Conservation (phyloP, 2,329 filamentous ascomycete genomes). For the Talaromyces albobiverticillius region DNA sequence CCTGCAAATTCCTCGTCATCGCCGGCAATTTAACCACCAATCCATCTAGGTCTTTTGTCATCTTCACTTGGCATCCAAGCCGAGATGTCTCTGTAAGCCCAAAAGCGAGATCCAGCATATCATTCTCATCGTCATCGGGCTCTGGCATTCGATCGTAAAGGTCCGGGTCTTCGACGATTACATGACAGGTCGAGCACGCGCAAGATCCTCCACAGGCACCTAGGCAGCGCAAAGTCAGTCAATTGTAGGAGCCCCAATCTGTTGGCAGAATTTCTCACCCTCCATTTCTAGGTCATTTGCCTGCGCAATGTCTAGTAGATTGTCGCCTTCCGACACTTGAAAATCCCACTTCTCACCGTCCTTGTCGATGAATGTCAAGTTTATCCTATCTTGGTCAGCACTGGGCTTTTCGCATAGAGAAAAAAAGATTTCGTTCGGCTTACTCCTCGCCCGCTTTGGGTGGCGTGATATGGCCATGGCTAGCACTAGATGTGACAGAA, state of each 20-base stretch:
- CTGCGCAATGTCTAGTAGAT: constrained; percentile 91
- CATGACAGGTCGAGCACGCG: constrained; percentile 89
- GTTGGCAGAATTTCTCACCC: constrained; percentile 47
- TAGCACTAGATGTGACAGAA: constrained; percentile 58
- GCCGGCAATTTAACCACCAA: constrained; percentile 78
- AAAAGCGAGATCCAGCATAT: constrained; percentile 89
- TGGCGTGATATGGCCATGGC: constrained; percentile 76
- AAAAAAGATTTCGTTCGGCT: constrained; percentile 29
- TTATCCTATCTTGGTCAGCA: constrained; percentile 51
- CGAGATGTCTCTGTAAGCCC: constrained; percentile 81
- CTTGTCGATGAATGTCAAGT: constrained; percentile 92
- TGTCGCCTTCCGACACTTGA: constrained; percentile 80
- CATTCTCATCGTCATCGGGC: constrained; percentile 77
- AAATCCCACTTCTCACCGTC: constrained; percentile 73
- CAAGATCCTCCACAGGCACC: constrained; percentile 92
- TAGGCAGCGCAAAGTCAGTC: constrained; percentile 21
- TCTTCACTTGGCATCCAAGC: constrained; percentile 84
- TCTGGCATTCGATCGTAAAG: constrained; percentile 76
- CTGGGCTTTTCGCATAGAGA: too few relatives aligned
- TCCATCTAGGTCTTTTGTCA: constrained; percentile 87
- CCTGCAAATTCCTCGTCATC: constrained; percentile 95
- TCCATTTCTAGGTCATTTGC: constrained; percentile 97
- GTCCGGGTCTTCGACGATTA: constrained; percentile 72
- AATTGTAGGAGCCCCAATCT: constrained; percentile 4
- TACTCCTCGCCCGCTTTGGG: constrained; percentile 93